A percentile compares a stretch with the other conserved stretches of the same genome.
These are phyloP conservation scores for Thraustochytrium striatum DNA, from an alignment of 352 stramenopile species.

Conservation along the genomic window DNA sequence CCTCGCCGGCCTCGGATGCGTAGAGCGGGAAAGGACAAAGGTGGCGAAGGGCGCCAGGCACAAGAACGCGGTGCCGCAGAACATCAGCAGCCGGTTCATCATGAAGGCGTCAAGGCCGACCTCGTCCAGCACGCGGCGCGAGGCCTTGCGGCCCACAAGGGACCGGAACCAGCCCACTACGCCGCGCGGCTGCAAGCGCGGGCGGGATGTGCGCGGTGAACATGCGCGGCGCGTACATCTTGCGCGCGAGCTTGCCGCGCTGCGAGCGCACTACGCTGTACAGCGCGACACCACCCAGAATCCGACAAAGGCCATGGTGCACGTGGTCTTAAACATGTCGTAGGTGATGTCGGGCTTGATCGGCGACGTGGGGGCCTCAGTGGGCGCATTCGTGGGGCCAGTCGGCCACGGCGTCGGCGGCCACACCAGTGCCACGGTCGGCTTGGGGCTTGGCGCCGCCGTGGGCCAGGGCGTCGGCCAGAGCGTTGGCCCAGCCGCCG, in stretches of 20 bases:
- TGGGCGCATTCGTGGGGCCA: background rate
- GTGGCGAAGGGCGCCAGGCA: slow-evolving; percentile 15
- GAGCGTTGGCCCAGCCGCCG: no score
- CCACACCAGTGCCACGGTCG: no score
- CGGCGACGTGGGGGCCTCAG: slow-evolving; percentile 3
- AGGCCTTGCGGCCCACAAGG: background rate
- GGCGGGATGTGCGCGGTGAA: slow-evolving; percentile 18
- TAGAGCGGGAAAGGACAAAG: slow-evolving; percentile 44
- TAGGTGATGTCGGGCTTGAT: slow-evolving; percentile 37
- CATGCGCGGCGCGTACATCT: slow-evolving; percentile 23
- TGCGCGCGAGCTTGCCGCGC: background rate
- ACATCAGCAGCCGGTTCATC: slow-evolving; percentile 39
- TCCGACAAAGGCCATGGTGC: background rate
- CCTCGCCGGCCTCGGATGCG: slow-evolving; percentile 4
- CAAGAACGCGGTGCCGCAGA: slow-evolving; percentile 7
- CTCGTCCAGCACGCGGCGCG: slow-evolving; percentile 23
- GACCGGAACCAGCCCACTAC: background rate
- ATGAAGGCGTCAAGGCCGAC: slow-evolving; percentile 44
- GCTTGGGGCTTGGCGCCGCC: no score
- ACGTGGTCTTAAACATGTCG: slow-evolving; percentile 21
- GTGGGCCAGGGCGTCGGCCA: no score
- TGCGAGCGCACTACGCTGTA: background rate
- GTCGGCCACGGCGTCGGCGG: background rate
- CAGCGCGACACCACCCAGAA: slow-evolving; percentile 12
- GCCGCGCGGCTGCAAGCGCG: background rate